Evolutionary conservation across 75 land plant species (phyloP).

Genomic region (Selaginella moellendorffii): DNA sequence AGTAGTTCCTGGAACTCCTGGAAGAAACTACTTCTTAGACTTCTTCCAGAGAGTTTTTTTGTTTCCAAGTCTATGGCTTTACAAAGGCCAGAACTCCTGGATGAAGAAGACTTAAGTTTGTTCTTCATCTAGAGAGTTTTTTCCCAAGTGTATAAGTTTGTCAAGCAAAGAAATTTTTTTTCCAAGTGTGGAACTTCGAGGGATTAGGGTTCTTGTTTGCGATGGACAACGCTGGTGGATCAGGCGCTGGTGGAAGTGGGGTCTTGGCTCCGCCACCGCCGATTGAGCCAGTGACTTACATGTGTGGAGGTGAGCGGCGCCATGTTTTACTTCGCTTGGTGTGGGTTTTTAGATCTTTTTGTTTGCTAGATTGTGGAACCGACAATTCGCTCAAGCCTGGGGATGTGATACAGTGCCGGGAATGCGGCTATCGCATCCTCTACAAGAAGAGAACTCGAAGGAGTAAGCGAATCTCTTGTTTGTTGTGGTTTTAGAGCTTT

Average conservation of each 20-base stretch:
- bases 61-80: too few species aligned
- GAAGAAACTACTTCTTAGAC: too few species aligned
- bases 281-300: slow-evolving; percentile 22
- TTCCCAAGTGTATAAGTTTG: too few species aligned
- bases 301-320: slow-evolving; percentile 12
- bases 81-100: too few species aligned
- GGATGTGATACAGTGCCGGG: slow-evolving; percentile 90
- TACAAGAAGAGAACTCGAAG: slow-evolving; percentile 89
- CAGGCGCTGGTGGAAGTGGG: slow-evolving; percentile 1
- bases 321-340: not conserved
- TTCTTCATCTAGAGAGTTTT: too few species aligned
- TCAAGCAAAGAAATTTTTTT: too few species aligned
- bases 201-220: too few species aligned
- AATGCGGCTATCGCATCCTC: slow-evolving; percentile 83
- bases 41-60: too few species aligned
- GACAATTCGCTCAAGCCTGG: slow-evolving; percentile 80
- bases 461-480: slow-evolving; percentile 30
- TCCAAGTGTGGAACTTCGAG: too few species aligned
- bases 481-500: not conserved
- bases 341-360: not conserved
- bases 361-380: slow-evolving; percentile 57
- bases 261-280: slow-evolving; percentile 13
- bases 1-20: too few species aligned
- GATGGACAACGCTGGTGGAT: not conserved
- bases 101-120: too few species aligned